phyloP scores from a whole-genome alignment of 495 filamentous ascomycete species.

The Oidiodendron maius region DNA sequence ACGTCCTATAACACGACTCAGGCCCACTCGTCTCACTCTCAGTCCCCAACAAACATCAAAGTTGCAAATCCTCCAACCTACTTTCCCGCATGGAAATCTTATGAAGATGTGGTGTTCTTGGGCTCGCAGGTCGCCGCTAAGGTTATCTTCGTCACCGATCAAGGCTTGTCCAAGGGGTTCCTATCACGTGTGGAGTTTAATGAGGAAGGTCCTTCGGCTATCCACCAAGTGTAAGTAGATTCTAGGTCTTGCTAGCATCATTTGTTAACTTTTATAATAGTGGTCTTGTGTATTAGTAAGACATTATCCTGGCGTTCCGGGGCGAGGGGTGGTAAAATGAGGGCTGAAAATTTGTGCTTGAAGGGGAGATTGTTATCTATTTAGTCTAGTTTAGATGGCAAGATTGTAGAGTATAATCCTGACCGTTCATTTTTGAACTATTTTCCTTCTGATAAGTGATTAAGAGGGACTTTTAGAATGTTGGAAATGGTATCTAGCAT shows the following conservation, averaged over 20 bases:
- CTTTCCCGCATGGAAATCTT: slow-evolving; percentile 89
- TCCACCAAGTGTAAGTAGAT: slow-evolving; percentile 45
- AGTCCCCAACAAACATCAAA: slow-evolving; percentile 86
- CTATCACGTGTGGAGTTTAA: slow-evolving; percentile 73
- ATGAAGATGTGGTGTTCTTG: slow-evolving; percentile 73
- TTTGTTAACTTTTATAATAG: background rate
- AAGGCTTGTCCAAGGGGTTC: slow-evolving; percentile 64
- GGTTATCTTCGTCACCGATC: slow-evolving; percentile 54
- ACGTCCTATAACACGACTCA: slow-evolving; percentile 20
- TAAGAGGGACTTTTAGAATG: no score
- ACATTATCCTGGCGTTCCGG: no score
- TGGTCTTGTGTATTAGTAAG: no score
- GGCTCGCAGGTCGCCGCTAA: slow-evolving; percentile 43
- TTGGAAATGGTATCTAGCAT: no score
- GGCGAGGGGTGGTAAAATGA: no score
- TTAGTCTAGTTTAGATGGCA: no score
- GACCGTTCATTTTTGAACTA: no score
- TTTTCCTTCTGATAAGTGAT: no score
- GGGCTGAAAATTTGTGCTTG: no score
- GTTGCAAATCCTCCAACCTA: slow-evolving; percentile 74
- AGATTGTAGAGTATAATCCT: no score
- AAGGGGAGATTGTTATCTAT: no score
- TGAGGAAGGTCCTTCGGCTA: slow-evolving; percentile 65
- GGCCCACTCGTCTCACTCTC: slow-evolving; percentile 72
- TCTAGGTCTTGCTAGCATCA: background rate